Conservation (phyloP, 805 yeast species). For the Hanseniaspora nectarophila region DNA sequence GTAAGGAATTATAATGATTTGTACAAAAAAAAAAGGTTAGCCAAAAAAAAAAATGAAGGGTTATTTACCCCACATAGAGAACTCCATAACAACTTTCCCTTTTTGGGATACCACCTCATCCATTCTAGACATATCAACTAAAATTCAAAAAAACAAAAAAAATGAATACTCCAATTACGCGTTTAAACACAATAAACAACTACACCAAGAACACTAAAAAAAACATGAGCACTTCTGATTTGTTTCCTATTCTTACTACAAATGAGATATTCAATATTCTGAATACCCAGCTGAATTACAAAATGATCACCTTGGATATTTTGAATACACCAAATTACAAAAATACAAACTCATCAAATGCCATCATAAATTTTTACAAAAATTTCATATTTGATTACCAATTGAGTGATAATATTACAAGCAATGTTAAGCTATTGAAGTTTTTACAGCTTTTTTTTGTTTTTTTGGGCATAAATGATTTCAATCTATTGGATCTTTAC, state of each 20-base stretch:
- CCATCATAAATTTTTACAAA: slow-evolving; percentile 4
- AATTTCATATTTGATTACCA: slow-evolving; percentile 14
- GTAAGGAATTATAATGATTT: too few relatives aligned
- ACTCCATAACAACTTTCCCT: too few relatives aligned
- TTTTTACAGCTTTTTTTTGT: slow-evolving; percentile 6
- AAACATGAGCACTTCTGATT: not conserved
- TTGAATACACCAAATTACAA: not conserved
- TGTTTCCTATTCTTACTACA: slow-evolving; percentile 6
- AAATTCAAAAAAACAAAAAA: not conserved
- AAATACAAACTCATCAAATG: not conserved
- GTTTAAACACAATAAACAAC: too few relatives aligned
- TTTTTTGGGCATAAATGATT: slow-evolving; percentile 10
- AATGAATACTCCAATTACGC: too few relatives aligned
- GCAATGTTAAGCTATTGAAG: not conserved
- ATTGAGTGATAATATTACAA: not conserved
- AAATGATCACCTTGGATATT: slow-evolving; percentile 4
- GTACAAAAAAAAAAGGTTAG: too few relatives aligned
- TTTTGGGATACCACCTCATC: too few relatives aligned
- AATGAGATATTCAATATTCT: slow-evolving; percentile 9
- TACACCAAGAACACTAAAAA: not conserved
- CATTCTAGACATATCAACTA: too few relatives aligned
- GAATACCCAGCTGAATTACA: slow-evolving; percentile 7
- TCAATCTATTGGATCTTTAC: slow-evolving; percentile 1
- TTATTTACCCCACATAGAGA: too few relatives aligned
- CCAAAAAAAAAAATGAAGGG: too few relatives aligned